Percentiles rank a stretch among this genome's conserved stretches.
Conservation (phyloP, 768 basidiomycete species). For the Trametes gibbosa region DNA sequence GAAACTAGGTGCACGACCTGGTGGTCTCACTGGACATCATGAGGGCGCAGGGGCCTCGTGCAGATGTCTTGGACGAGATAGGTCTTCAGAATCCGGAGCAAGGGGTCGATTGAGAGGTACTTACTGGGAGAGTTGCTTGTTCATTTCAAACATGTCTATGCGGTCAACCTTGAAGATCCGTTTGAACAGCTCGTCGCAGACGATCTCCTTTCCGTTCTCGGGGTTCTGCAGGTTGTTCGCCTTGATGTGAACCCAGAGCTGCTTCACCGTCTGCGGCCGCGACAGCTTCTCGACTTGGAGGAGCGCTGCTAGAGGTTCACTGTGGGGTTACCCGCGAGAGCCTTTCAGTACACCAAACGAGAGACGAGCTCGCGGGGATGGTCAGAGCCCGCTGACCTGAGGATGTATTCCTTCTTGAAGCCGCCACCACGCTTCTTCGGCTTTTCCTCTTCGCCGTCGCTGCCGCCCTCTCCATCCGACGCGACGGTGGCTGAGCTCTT, state of each 20-base stretch:
- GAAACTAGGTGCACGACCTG: not conserved
- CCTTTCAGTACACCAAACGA: not conserved
- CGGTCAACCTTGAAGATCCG: constrained; percentile 79
- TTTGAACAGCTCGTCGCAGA: constrained; percentile 72
- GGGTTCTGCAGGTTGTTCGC: constrained; percentile 81
- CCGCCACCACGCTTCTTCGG: constrained; percentile 55
- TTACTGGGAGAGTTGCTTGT: constrained; percentile 81
- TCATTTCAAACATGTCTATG: constrained; percentile 95
- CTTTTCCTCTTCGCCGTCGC: constrained; percentile 34
- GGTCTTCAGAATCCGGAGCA: not conserved
- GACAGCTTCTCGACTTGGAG: constrained; percentile 68
- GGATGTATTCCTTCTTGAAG: constrained; percentile 71
- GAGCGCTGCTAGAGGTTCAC: constrained; percentile 70
- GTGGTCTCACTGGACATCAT: not conserved
- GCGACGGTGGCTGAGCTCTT: constrained; percentile 36
- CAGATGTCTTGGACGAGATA: constrained; percentile 17
- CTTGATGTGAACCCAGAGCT: constrained; percentile 89
- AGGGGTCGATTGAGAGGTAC: constrained; percentile 22
- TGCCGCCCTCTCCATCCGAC: constrained; percentile 34
- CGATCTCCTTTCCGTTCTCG: constrained; percentile 74
- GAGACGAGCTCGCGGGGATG: not conserved
- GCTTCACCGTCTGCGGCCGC: constrained; percentile 88
- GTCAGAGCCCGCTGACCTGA: constrained; percentile 52
- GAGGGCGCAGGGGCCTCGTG: constrained; percentile 11
- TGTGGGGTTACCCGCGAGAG: constrained; percentile 29